Conservation (phyloP, 2,329 filamentous ascomycete genomes). For the Venturia carpophila region DNA sequence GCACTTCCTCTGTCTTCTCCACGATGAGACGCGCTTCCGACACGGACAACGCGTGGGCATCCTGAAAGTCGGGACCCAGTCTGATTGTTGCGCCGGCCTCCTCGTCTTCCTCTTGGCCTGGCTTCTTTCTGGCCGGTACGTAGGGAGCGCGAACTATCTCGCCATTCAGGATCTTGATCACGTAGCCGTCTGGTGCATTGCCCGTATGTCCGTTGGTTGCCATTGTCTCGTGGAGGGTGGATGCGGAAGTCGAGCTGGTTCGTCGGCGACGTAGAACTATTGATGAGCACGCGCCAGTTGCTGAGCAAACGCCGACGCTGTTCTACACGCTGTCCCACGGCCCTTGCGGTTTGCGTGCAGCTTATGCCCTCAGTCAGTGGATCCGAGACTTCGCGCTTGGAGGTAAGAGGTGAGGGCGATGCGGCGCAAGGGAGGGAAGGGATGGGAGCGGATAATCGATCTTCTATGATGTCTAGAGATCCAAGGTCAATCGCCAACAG, state of each 20-base stretch:
- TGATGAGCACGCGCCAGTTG: constrained; percentile 9
- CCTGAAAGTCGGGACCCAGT: constrained; percentile 78
- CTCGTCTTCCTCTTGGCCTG: constrained; percentile 64
- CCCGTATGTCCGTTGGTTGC: constrained; percentile 8
- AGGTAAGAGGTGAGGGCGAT: neutral
- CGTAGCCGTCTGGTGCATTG: constrained; percentile 3
- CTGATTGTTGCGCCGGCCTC: constrained; percentile 74
- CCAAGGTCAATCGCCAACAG: too few species aligned
- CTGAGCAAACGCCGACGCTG: neutral
- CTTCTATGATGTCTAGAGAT: too few species aligned
- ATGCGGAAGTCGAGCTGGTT: neutral
- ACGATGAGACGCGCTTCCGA: constrained; percentile 90
- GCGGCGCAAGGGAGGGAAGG: neutral
- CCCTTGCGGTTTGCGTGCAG: constrained; percentile 5
- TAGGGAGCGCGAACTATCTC: constrained; percentile 11
- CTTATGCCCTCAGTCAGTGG: neutral
- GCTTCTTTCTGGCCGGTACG: constrained; percentile 7
- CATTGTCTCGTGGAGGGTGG: constrained; percentile 9
- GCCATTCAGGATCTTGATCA: constrained; percentile 11
- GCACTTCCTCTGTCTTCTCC: constrained; percentile 76
- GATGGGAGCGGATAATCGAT: neutral
- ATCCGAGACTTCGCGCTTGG: neutral
- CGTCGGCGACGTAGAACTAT: neutral
- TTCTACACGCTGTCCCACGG: neutral
- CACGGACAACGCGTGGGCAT: constrained; percentile 83